These are phyloP conservation scores for Leccinum rimulosum DNA, from an alignment of 768 basidiomycete genomes.

Conservation along the genomic window DNA sequence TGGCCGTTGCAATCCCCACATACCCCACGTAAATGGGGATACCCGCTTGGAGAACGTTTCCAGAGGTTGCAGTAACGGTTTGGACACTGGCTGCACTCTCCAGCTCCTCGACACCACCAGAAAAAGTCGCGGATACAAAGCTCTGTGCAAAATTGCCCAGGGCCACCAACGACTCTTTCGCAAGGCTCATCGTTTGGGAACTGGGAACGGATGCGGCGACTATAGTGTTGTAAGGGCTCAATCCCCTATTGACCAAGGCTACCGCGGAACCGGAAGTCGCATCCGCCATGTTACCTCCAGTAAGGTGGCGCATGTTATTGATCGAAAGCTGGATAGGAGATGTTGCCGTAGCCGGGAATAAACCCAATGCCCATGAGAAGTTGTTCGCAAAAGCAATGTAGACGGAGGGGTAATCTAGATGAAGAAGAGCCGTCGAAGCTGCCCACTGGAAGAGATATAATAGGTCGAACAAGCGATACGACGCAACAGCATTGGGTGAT, in stretches of 20 bases:
- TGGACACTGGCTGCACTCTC: constrained; percentile 43
- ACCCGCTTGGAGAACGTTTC: constrained; percentile 74
- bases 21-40: constrained; percentile 80
- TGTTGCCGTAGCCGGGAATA: constrained; percentile 53
- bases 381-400: constrained; percentile 83
- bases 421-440: constrained; percentile 73
- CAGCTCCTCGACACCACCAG: constrained; percentile 26
- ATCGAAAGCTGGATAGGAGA: constrained; percentile 75
- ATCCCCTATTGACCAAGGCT: constrained; percentile 74
- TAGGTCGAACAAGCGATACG: constrained; percentile 79
- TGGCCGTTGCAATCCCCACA: constrained; percentile 75
- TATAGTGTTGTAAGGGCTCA: constrained; percentile 71
- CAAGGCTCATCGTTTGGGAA: constrained; percentile 1
- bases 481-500: constrained; percentile 54
- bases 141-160: constrained; percentile 13
- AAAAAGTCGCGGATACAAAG: constrained; percentile 3
- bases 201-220: neutral
- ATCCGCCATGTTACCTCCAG: constrained; percentile 73
- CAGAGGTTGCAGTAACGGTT: constrained; percentile 59
- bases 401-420: constrained; percentile 82
- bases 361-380: constrained; percentile 85
- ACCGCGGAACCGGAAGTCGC: constrained; percentile 59
- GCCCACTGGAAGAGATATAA: constrained; percentile 84
- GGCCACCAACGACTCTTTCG: constrained; percentile 7
- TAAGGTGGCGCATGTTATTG: constrained; percentile 75